Conservation (phyloP, 2,329 filamentous ascomycete genomes). For the Paramyrothecium roridum region DNA sequence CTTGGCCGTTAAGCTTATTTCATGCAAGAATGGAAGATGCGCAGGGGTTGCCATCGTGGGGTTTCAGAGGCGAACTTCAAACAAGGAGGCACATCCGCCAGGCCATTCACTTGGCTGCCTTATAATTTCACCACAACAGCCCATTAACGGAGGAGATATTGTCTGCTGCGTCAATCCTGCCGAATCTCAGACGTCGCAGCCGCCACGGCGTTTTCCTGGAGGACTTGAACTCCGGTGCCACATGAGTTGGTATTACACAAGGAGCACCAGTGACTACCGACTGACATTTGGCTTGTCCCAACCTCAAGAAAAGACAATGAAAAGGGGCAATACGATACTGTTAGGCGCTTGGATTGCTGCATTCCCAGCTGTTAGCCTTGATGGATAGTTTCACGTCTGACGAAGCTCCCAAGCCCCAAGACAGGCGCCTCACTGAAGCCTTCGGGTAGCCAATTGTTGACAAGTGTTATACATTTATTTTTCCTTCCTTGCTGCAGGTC, state of each 20-base stretch:
- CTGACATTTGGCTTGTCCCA: no score
- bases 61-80: neutral
- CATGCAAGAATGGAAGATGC: neutral
- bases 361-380: no score
- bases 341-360: no score
- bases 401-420: no score
- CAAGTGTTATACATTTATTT: slow-evolving; percentile 5
- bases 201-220: neutral
- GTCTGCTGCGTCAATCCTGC: neutral
- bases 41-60: neutral
- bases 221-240: neutral
- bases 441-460: neutral
- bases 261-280: no score
- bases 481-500: slow-evolving; percentile 7
- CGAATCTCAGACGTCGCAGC: neutral
- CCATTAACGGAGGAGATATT: no score
- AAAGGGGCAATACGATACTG: no score
- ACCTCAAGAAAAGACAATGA: no score
- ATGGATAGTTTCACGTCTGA: no score
- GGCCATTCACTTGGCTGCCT: neutral
- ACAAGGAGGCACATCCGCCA: neutral
- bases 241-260: no score
- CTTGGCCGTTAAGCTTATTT: neutral
- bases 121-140: no score
- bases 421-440: no score